Evolutionary conservation across 495 filamentous ascomycete genomes (phyloP).

Genomic region (Darksidea phi): DNA sequence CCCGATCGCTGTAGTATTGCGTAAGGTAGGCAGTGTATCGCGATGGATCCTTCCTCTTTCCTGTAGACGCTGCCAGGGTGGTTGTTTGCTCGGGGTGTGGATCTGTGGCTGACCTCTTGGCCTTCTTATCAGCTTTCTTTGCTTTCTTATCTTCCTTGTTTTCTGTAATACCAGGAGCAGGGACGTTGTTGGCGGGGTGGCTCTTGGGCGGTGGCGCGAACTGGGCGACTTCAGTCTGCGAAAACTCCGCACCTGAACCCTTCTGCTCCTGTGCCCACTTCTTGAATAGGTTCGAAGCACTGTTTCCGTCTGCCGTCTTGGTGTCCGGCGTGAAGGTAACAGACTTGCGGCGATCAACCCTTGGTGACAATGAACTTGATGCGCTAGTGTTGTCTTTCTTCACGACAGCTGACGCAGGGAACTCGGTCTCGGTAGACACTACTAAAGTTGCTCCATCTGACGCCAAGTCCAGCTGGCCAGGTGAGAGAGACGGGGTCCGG

Average conservation of each 20-base stretch:
- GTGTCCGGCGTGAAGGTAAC: constrained; percentile 75
- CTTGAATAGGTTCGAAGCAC: constrained; percentile 44
- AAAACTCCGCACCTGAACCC: constrained; percentile 29
- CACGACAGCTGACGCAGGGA: neutral
- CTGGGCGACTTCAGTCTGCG: constrained; percentile 25
- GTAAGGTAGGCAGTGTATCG: constrained; percentile 68
- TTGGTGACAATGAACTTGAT: constrained; percentile 15
- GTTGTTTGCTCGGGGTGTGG: too few relatives aligned
- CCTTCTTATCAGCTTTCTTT: constrained; percentile 7
- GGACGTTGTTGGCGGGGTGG: constrained; percentile 28
- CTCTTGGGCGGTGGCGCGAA: constrained; percentile 25
- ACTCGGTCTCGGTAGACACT: constrained; percentile 17
- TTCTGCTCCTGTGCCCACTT: constrained; percentile 48
- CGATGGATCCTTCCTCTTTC: constrained; percentile 28
- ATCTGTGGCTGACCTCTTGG: constrained; percentile 12
- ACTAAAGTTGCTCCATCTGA: constrained; percentile 3
- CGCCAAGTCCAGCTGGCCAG: neutral
- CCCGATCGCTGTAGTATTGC: constrained; percentile 63
- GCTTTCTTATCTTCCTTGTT: constrained; percentile 9
- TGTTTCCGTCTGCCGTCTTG: constrained; percentile 60
- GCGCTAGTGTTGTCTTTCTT: neutral
- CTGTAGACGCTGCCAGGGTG: constrained; percentile 16
- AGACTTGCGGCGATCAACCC: constrained; percentile 56
- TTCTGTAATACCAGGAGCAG: neutral
- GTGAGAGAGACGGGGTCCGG: constrained; percentile 11